Conservation (phyloP, 2,329 filamentous ascomycete species). For the Colletotrichum caudatum region DNA sequence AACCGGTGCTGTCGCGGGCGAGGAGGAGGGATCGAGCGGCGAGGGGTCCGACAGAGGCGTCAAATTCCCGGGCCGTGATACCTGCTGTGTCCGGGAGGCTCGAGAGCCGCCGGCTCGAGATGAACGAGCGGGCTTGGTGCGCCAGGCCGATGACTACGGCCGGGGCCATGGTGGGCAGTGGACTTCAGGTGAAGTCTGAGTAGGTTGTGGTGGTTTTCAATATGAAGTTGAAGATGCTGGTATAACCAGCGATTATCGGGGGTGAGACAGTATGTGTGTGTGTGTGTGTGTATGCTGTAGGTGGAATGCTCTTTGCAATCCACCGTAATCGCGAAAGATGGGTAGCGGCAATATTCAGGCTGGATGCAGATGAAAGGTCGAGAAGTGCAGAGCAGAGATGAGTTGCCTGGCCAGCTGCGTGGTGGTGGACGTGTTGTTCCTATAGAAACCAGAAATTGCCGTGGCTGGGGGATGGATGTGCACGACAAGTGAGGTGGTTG, state of each 20-base stretch:
- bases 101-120: conserved; percentile 49
- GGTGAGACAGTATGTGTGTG: conserved; percentile 14
- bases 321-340: conserved; percentile 6
- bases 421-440: conserved; percentile 42
- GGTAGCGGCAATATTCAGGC: neutral
- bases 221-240: neutral
- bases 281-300: conserved; percentile 10
- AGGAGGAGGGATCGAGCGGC: conserved; percentile 58
- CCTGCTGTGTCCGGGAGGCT: conserved; percentile 43
- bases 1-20: conserved; percentile 49
- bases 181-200: neutral
- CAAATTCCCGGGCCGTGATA: conserved; percentile 44
- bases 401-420: conserved; percentile 32
- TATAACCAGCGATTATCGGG: conserved; percentile 11
- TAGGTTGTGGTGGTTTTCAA: neutral
- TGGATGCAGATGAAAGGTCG: conserved; percentile 5
- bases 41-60: conserved; percentile 56
- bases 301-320: conserved; percentile 30
- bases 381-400: conserved; percentile 21
- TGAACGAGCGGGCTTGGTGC: conserved; percentile 41
- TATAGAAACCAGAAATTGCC: conserved; percentile 45
- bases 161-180: conserved; percentile 54
- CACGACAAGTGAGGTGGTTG: conserved; percentile 40
- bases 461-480: conserved; percentile 43
- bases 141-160: conserved; percentile 48